Evolutionary conservation across 768 basidiomycete species (phyloP).

Genomic region (Crepidotus variabilis): DNA sequence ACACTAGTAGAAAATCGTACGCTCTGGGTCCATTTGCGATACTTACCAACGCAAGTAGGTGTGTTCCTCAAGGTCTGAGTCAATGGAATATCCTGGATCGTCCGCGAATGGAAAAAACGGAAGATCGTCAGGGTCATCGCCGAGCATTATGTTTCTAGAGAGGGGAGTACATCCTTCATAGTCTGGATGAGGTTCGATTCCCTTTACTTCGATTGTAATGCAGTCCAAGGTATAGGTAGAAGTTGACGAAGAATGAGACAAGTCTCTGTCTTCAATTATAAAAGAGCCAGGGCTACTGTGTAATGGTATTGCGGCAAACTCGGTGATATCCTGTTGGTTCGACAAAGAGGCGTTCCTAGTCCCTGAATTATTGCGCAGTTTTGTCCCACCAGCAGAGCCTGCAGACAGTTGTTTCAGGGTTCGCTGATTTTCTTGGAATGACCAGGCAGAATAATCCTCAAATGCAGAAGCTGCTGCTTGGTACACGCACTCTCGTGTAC

Average conservation of each 20-base stretch:
- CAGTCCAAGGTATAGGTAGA: neutral
- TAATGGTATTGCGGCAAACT: neutral
- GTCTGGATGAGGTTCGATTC: conserved; percentile 22
- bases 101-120: conserved; percentile 63
- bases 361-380: too few species aligned
- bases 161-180: conserved; percentile 60
- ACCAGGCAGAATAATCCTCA: conserved; percentile 14
- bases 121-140: conserved; percentile 56
- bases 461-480: conserved; percentile 5
- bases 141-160: conserved; percentile 41
- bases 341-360: too few species aligned
- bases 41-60: conserved; percentile 48
- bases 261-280: neutral
- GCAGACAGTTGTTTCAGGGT: neutral
- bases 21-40: conserved; percentile 27
- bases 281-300: neutral
- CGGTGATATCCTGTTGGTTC: neutral
- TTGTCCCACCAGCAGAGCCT: too few species aligned
- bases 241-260: neutral
- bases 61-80: conserved; percentile 38
- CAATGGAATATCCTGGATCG: conserved; percentile 47
- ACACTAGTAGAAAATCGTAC: conserved; percentile 20
- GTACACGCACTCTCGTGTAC: neutral
- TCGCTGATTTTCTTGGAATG: conserved; percentile 1
- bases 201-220: neutral